Evolutionary conservation across 148 eudicot genomes (phyloP), one percentile per base, ranked within the genome.

Genomic region (Arbutus unedo): DNA sequence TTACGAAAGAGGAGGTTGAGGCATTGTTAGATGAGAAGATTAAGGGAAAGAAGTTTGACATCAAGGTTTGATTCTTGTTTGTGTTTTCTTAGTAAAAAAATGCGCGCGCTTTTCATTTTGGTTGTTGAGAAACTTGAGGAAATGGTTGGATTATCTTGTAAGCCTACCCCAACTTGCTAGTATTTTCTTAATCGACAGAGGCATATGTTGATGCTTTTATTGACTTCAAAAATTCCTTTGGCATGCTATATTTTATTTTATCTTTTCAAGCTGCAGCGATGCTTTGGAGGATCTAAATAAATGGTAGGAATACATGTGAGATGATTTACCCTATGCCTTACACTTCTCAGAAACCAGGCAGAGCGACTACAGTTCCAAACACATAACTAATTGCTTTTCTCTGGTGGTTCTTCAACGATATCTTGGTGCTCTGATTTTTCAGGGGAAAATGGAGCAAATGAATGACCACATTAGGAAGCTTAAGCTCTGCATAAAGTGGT

Each of bases 1-100:
- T 93, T 64, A 90, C 91, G 0, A 88, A 82, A 77, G 98, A 92
- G 38, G 95, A 92, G 56, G 86, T 92, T 25, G 98, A 92, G 60
- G 92, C 92, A 7, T 77, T 95, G 71, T 81, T 95, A 81, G 90
- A 90, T 83, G 98, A 95, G 88, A 95, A 87, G 82, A 82, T 90
- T 67, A 95, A 90, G 85, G 93, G 88, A 9, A 90, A 89, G 80
- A 89, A 86, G 81, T 91, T 87, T 19, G 97, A 93, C 71, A 78
- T 86, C 74, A 93, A 91, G 94, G 97, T 91, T 2, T 44, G 82
- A 21, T 77, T 62, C 53, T 53, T 54, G 56, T 25, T 18, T 54
- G 53, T 1, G 9, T 19, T 53, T 31, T 47, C 53, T 11, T 82
- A 1, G 50, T n/a, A 11, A n/a, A 43, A 19, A 25, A 10, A 25